Conservation (phyloP, 176 grass and related monocot genomes). For the Carex littledalei region DNA sequence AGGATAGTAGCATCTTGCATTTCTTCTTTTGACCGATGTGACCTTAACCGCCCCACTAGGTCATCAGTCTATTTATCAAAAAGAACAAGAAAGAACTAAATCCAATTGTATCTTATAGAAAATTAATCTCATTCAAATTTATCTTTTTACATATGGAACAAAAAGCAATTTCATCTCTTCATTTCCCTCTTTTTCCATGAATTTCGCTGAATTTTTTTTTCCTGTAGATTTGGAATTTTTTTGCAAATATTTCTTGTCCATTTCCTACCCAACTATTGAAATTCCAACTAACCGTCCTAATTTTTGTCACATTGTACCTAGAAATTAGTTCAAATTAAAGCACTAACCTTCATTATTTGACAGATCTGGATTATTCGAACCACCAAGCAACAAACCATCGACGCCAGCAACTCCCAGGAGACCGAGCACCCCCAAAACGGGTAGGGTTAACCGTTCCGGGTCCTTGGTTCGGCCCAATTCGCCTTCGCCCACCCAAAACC, state of each 20-base stretch:
- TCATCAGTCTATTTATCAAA: slow-evolving; percentile 78
- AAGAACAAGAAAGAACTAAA: slow-evolving; percentile 6
- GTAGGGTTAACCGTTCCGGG: slow-evolving; percentile 35
- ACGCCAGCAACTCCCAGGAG: slow-evolving; percentile 34
- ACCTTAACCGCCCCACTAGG: slow-evolving; percentile 53
- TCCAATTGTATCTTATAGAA: neutral
- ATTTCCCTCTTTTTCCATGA: too few relatives aligned
- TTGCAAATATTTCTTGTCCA: neutral
- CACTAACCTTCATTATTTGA: slow-evolving; percentile 5
- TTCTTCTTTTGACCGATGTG: slow-evolving; percentile 72
- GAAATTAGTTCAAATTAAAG: neutral
- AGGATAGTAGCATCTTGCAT: slow-evolving; percentile 62
- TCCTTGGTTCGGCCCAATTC: slow-evolving; percentile 54
- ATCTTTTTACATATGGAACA: too few relatives aligned
- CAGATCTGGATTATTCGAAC: slow-evolving; percentile 91
- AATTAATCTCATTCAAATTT: too few relatives aligned
- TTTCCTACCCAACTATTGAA: slow-evolving; percentile 14
- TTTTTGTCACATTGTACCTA: slow-evolving; percentile 10
- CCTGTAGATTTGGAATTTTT: slow-evolving; percentile 17
- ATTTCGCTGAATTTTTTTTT: too few relatives aligned
- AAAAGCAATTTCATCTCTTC: too few relatives aligned
- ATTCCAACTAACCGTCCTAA: neutral
- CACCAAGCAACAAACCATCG: slow-evolving; percentile 56
- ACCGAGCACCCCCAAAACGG: slow-evolving; percentile 45
- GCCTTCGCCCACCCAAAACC: slow-evolving; percentile 45